Conservation (phyloP, 2,329 filamentous ascomycete species). For the Verticillium klebahnii region DNA sequence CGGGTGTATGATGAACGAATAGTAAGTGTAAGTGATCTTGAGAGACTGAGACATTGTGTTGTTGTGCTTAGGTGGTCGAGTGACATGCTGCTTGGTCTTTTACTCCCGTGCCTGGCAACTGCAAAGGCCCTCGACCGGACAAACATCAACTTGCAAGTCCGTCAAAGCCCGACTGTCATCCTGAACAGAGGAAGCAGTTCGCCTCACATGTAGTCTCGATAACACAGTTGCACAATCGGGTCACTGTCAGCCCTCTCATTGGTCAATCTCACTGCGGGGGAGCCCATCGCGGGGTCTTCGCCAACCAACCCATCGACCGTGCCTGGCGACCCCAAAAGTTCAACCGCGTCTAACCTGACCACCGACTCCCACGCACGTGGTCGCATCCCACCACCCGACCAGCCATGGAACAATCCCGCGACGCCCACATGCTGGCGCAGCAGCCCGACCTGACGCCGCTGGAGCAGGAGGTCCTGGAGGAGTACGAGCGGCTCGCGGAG, state of each 20-base stretch:
- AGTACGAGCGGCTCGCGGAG: slow-evolving; percentile 80
- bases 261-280: neutral
- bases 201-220: too few relatives aligned
- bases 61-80: too few relatives aligned
- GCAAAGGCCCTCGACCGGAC: too few relatives aligned
- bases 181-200: too few relatives aligned
- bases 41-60: too few relatives aligned
- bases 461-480: slow-evolving; percentile 91
- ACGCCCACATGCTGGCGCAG: slow-evolving; percentile 28
- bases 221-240: neutral
- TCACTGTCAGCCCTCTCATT: neutral
- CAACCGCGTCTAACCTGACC: neutral
- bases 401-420: slow-evolving; percentile 1
- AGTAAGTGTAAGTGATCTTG: too few relatives aligned
- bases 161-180: too few relatives aligned
- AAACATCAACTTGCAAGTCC: too few relatives aligned
- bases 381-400: neutral
- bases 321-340: neutral
- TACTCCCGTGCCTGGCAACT: too few relatives aligned
- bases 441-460: slow-evolving; percentile 64
- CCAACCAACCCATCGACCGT: neutral
- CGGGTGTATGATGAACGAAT: too few relatives aligned
- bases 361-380: neutral
- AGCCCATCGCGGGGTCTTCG: neutral
- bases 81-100: too few relatives aligned